Base-by-base conservation (phyloP, 163 green algal genomes). In the Trebouxiophyceae sp. region DNA sequence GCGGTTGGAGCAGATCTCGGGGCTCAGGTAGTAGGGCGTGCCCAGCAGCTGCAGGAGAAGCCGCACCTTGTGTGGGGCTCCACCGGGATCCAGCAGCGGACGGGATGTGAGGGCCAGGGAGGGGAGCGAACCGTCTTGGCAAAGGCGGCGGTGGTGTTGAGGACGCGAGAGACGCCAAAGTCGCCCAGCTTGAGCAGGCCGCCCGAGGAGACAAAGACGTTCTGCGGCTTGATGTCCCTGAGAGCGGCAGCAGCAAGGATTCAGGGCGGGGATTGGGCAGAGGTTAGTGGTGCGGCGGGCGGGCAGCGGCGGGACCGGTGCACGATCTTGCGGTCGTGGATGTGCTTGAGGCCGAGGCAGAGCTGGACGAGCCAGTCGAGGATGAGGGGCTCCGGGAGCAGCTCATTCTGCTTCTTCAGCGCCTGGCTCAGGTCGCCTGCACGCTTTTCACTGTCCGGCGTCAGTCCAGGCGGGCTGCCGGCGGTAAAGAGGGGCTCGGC, bases 331-430 rank as follows among this genome's bases (percentile, higher is more conserved):
- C 83, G 66, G 69, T 92, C 83, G 54, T 94, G 87, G 44, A 94
- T 76, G 69, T 94, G 84, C 66, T 94, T 90, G 6, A 92, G 61
- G 0, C 79, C 84, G 47, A 94, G 77, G 57, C 77, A 87, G 39
- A 92, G 76, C 69, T 94, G 87, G 39, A 90, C 84, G 68, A 90
- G 83, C 79, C 77, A 90, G 76, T 92, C 84, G 46, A 92, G 58
- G 30, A 94, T 73, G 3, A 75, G 81, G 30, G 85, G 79, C 72
- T 94, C 87, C 2, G 71, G 63, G 27, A 69, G 77, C 39, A 70
- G 33, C 0, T 78, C 73, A 1, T 67, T 65, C n/a, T 79, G 70
- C 70, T 85, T 81, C 59, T 88, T 73, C 24, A 90, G 24, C 19
- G 85, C 75, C 46, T 70, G 62, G 70, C 84, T 78, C 65, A 94